Evolutionary conservation across 164 flowering plant species (phyloP), one percentile per base, ranked within the genome.

Genomic region (Vitis rotundifolia): DNA sequence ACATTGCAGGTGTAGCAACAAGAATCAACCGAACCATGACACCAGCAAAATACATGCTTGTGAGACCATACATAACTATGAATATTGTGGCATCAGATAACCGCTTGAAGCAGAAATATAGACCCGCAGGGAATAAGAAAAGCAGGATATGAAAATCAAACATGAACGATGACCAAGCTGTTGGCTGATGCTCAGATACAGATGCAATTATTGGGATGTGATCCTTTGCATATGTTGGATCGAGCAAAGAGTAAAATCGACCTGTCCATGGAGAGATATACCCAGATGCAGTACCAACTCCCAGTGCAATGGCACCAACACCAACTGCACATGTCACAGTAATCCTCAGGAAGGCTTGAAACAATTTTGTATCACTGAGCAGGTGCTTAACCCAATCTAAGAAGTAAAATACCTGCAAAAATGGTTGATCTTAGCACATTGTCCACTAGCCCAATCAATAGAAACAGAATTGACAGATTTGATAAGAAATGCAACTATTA

Each of bases 161-260:
- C 99, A 96, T 96, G 87, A 96, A 96, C 14, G 99, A 93, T 28
- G 99, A 96, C 98, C 99, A 96, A 26, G 99, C 99, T 1, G 98
- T 93, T 55, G 99, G 99, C 75, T 95, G 99, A 88, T 95, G 98
- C 88, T 95, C 99, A 59, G 98, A 95, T 63, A 95, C 99, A 66
- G 99, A 95, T 49, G 99, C 99, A 74, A 95, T 95, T 31, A 95
- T 95, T 49, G 99, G 99, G 50, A 95, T 95, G 81, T 93, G 94
- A 82, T 95, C 99, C 82, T 95, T 93, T 1, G 99, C 99, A 80
- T 95, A 95, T 48, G 99, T 95, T 68, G 99, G 99, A 77, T 95
- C 99, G 63, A 95, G 86, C 74, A 95, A 78, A 60, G 99, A 95
- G 79, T 91, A 95, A 84, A 95, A 95, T 37, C 98, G 85, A 53